Evolutionary conservation across 805 yeast genomes (phyloP), one percentile per base, ranked within the genome.

Genomic region (Suhomyces tanzawaensis): DNA sequence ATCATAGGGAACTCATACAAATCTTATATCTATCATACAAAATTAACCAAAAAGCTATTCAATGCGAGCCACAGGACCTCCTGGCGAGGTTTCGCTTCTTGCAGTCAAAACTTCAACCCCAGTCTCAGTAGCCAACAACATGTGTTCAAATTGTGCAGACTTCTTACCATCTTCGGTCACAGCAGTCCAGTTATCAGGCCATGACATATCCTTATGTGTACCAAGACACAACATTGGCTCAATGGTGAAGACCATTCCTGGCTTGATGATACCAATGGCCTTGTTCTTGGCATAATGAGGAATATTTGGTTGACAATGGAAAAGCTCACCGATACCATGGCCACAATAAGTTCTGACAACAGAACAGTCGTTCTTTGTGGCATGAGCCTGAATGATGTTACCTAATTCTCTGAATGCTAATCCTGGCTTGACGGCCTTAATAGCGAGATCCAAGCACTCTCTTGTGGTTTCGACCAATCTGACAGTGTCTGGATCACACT

Each of bases 141-240:
- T 91, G 60, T 93, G 97, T 64, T 93, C 96, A 53, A 93, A 93
- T 63, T 93, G 99, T 1, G 99, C 98, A 52, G 91, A 82, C 43
- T 77, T 70, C 55, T 79, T 78, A 38, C 99, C 99, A 58, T 93
- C 99, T 28, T 80, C 81, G 13, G 99, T 93, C 13, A 79, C 77
- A 1, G 95, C 79, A 4, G 99, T 93, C 99, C 99, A 93, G 62
- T 87, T 85, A 62, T 93, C 99, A 3, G 99, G 99, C 99, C 99
- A 93, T 40, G 81, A 71, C 42, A 76, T 64, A 62, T 90, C 98
- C 55, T 77, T 77, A 68, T 77, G 83, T 0, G 83, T 68, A 7
- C 99, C 99, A 47, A 81, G 69, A 57, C 87, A 85, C 49, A 93
- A 77, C 99, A 93, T 93, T 32, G 99, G 99, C 66, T 93, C 99